Evolutionary conservation across 2,329 filamentous ascomycete genomes (phyloP).

Genomic region (Aureobasidium pullulans): DNA sequence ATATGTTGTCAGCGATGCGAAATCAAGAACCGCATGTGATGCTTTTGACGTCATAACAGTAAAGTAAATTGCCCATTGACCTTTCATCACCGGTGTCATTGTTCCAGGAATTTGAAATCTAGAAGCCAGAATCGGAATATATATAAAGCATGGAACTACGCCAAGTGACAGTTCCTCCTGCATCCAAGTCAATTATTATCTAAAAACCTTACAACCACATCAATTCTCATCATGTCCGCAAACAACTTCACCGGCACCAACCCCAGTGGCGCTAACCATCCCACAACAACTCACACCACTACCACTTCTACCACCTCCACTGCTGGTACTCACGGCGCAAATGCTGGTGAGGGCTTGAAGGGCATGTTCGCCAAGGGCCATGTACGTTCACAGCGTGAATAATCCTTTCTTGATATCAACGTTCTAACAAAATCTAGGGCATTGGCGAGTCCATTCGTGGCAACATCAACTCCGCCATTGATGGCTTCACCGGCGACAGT

Average conservation of each 20-base stretch:
- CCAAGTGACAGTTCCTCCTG: background rate
- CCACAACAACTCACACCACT: background rate
- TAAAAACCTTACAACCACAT: too few species aligned
- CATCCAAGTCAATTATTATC: background rate
- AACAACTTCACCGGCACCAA: constrained; percentile 5
- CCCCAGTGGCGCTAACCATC: background rate
- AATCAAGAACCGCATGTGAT: background rate
- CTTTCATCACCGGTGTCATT: background rate
- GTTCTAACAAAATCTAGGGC: background rate
- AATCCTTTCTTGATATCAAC: background rate
- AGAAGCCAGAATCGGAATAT: background rate
- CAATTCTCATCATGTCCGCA: background rate
- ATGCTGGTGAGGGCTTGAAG: constrained; percentile 5
- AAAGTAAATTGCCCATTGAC: background rate
- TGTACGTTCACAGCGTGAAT: background rate
- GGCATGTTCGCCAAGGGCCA: constrained; percentile 13
- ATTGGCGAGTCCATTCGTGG: constrained; percentile 13
- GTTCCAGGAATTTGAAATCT: background rate
- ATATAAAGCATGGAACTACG: too few species aligned
- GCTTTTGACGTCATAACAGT: background rate
- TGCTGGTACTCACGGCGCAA: background rate
- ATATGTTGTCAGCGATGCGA: background rate
- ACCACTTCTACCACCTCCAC: background rate
- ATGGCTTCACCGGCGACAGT: constrained; percentile 5
- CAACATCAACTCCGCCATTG: constrained; percentile 10